Evolutionary conservation across 805 yeast species (phyloP).

Genomic region (Metschnikowia henanensis): DNA sequence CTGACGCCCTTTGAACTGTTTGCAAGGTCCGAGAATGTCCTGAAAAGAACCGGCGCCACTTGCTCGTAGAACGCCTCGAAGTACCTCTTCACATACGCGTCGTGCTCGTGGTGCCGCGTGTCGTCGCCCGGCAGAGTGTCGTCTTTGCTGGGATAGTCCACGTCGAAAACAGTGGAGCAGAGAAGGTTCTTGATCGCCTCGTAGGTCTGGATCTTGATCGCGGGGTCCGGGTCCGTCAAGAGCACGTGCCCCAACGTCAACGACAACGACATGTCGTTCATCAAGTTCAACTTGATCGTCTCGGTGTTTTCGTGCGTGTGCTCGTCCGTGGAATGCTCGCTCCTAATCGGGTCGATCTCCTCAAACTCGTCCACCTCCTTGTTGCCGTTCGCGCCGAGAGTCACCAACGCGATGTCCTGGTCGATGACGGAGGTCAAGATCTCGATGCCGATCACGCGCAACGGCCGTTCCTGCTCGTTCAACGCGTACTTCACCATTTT

Average conservation of each 20-base stretch:
- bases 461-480: constrained; percentile 44
- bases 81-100: constrained; percentile 40
- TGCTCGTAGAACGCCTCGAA: constrained; percentile 59
- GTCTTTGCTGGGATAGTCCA: constrained; percentile 9
- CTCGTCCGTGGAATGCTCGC: constrained; percentile 4
- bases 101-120: constrained; percentile 1
- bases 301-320: constrained; percentile 21
- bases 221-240: constrained; percentile 61
- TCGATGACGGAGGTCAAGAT: constrained; percentile 78
- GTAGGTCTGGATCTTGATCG: constrained; percentile 76
- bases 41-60: constrained; percentile 60
- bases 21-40: constrained; percentile 42
- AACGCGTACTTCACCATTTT: constrained; percentile 73
- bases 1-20: constrained; percentile 2
- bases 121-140: neutral
- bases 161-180: constrained; percentile 44
- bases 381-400: constrained; percentile 30
- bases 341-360: neutral
- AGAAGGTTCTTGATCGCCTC: constrained; percentile 79
- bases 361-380: constrained; percentile 25
- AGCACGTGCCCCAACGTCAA: constrained; percentile 58
- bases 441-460: constrained; percentile 76
- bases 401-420: constrained; percentile 70
- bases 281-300: constrained; percentile 32
- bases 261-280: constrained; percentile 60